Evolutionary conservation across 176 grass and related monocot genomes (phyloP), one percentile per base, ranked within the genome.

Genomic region (Bothriochloa decipiens): DNA sequence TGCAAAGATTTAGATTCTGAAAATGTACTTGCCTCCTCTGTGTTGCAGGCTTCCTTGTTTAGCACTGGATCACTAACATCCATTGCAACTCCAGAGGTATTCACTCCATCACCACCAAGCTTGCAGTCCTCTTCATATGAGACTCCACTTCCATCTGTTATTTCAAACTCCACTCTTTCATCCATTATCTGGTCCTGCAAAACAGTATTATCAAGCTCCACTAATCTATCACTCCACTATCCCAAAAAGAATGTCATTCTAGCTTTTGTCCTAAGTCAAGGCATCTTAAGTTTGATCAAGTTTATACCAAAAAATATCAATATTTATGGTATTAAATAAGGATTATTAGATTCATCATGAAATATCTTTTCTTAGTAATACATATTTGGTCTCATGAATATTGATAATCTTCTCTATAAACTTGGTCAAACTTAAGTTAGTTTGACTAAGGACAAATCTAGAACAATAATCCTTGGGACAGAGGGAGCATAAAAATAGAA

Each of bases 171-270:
- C 7, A 60, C n/a, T 76, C 17, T 37, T 76, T 61, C 68, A 55
- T 85, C 82, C n/a, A 47, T 50, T 63, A 41, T 15, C 18, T 72
- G 78, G 76, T 86, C 43, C 78, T 82, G 26, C 47, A 78, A 58
- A 82, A 72, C 66, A 77, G 41, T 23, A 45, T 28, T 27, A 66
- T 86, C 72, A 89, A 78, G 76, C 36, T 76, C 72, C 65, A 77
- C 16, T 12, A 70, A 76, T 64, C 27, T 39, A 64, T 42, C 8
- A 65, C 25, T 78, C 23, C 15, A 3, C 49, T 14, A 16, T 18
- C 16, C 53, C 18, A n/a, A 58, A 58, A 22, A 32, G 29, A 32
- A 58, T n/a, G 18, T 58, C 53, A 58, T 58, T 58, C 53, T n/a
- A 58, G 2, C 53, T 58, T 58, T 58, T 58, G 18, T 58, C 8